These are phyloP conservation scores for Fusarium xyrophilum DNA, from an alignment of 2,329 filamentous ascomycete species.

Conservation along the genomic window DNA sequence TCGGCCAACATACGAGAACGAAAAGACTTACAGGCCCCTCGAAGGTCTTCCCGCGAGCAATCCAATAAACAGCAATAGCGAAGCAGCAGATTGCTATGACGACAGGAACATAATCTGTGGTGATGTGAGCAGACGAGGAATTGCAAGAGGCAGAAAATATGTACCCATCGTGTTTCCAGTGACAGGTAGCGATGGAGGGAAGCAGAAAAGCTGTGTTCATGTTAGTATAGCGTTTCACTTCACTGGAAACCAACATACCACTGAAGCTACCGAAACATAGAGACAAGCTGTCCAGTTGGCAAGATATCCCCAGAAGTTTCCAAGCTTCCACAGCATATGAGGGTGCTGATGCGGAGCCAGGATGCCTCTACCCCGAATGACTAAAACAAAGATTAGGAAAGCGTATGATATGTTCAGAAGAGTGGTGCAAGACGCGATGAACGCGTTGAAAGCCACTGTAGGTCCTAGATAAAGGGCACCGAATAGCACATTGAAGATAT, in stretches of 20 bases:
- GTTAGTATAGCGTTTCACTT: background rate
- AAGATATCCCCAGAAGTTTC: background rate
- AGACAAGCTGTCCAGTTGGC: background rate
- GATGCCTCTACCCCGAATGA: background rate
- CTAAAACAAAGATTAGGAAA: background rate
- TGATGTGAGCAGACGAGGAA: background rate
- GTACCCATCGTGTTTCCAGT: background rate
- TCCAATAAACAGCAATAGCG: background rate
- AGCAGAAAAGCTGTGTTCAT: background rate
- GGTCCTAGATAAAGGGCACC: background rate
- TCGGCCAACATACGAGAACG: too few species aligned
- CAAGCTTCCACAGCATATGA: background rate
- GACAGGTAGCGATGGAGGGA: background rate
- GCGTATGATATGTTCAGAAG: background rate
- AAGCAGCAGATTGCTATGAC: background rate
- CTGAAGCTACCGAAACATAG: background rate
- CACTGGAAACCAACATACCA: background rate
- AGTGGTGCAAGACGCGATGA: background rate
- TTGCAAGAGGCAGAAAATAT: background rate
- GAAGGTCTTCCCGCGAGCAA: background rate
- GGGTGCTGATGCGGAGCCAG: background rate
- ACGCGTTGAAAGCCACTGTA: background rate
- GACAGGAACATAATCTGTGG: background rate
- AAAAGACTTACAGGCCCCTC: background rate
- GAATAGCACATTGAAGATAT: background rate